Conservation (phyloP, 2,329 filamentous ascomycete species). For the Lecanosticta acicola region DNA sequence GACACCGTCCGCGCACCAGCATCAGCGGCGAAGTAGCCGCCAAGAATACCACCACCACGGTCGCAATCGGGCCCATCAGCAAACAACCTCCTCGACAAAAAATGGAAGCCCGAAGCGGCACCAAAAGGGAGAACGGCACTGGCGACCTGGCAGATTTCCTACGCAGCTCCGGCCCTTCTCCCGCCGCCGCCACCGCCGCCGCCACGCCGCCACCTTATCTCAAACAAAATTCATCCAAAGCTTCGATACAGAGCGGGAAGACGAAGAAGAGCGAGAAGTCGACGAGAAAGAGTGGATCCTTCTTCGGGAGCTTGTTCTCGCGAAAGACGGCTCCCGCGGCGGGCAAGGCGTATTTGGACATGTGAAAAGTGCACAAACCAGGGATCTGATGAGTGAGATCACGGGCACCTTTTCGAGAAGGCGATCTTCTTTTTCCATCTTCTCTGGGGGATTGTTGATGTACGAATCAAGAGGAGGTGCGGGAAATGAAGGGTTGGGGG, state of each 20-base stretch:
- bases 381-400: neutral
- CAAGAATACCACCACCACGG: slow-evolving; percentile 7
- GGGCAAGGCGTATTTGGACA: slow-evolving; percentile 3
- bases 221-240: neutral
- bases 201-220: neutral
- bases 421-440: too few relatives aligned
- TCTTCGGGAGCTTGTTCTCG: neutral
- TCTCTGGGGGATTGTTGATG: too few relatives aligned
- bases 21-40: neutral
- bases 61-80: slow-evolving; percentile 13
- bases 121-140: slow-evolving; percentile 8
- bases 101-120: slow-evolving; percentile 11
- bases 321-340: too few relatives aligned
- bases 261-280: neutral
- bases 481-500: too few relatives aligned
- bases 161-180: slow-evolving; percentile 11
- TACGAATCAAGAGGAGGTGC: too few relatives aligned
- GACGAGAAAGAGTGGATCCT: neutral
- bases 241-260: neutral
- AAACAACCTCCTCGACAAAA: slow-evolving; percentile 10
- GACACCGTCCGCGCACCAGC: slow-evolving; percentile 8
- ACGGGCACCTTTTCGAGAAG: too few relatives aligned
- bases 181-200: slow-evolving; percentile 1
- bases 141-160: slow-evolving; percentile 19
- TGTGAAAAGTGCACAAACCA: too few relatives aligned